phyloP scores from a whole-genome alignment of 768 basidiomycete genomes.

The Suillus discolor region DNA sequence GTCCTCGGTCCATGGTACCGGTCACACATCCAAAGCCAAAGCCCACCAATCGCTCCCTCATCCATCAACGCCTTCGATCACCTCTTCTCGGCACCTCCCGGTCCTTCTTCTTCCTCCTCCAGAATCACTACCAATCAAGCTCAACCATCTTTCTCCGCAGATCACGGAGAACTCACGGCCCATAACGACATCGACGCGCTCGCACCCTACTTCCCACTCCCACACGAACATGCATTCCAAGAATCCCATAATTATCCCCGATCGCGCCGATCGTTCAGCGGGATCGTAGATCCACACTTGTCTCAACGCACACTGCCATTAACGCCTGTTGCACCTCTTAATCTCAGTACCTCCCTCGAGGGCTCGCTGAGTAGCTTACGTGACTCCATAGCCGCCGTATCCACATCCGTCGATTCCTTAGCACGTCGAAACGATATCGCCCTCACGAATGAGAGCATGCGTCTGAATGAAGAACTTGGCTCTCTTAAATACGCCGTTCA shows the following conservation, averaged over 20 bases:
- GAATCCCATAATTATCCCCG: slow-evolving; percentile 18
- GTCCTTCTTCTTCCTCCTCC: slow-evolving; percentile 16
- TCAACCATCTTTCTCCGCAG: slow-evolving; percentile 15
- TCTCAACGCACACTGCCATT: slow-evolving; percentile 32
- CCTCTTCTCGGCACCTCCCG: slow-evolving; percentile 16
- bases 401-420: slow-evolving; percentile 61
- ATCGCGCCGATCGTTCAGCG: slow-evolving; percentile 18
- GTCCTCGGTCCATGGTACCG: slow-evolving; percentile 70
- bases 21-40: slow-evolving; percentile 32
- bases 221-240: slow-evolving; percentile 18
- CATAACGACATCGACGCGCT: slow-evolving; percentile 27
- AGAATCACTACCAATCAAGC: slow-evolving; percentile 18
- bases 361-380: slow-evolving; percentile 61
- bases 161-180: slow-evolving; percentile 17
- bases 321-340: slow-evolving; percentile 57
- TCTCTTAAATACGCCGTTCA: slow-evolving; percentile 70
- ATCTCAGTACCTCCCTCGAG: slow-evolving; percentile 62
- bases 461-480: slow-evolving; percentile 74
- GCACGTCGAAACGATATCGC: slow-evolving; percentile 66
- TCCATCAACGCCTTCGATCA: slow-evolving; percentile 15
- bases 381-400: slow-evolving; percentile 60
- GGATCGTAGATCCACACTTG: slow-evolving; percentile 24
- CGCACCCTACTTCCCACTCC: slow-evolving; percentile 24
- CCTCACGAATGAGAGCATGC: slow-evolving; percentile 68
- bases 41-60: slow-evolving; percentile 14